phyloP scores from a whole-genome alignment of 2,329 filamentous ascomycete genomes.

The Botrytis pseudocinerea region DNA sequence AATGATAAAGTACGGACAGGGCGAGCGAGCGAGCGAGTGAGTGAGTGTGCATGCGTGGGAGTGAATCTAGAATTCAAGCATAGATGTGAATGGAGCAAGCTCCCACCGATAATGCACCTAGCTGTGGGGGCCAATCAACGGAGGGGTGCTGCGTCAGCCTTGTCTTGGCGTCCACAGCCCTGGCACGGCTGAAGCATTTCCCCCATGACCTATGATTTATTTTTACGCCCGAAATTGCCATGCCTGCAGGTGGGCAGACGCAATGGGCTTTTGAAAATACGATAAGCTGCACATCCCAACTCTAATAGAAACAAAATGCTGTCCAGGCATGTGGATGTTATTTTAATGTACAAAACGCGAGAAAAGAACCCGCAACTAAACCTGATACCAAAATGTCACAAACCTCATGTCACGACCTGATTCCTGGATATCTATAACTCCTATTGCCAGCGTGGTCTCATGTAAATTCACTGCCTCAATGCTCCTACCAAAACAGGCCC shows the following conservation, averaged over 20 bases:
- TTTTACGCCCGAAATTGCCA: not conserved
- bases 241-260: not conserved
- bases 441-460: not conserved
- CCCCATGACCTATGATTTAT: not conserved
- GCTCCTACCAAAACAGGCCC: not conserved
- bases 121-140: not conserved
- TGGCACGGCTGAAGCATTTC: not conserved
- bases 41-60: not conserved
- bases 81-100: not conserved
- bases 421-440: slow-evolving; percentile 8
- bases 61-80: slow-evolving; percentile 12
- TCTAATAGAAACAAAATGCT: not conserved
- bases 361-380: not conserved
- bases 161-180: not conserved
- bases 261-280: not conserved
- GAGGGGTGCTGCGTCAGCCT: not conserved
- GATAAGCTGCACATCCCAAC: not conserved
- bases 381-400: not conserved
- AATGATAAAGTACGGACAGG: not conserved
- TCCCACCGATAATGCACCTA: slow-evolving; percentile 4
- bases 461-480: not conserved
- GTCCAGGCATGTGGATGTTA: not conserved
- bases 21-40: not conserved
- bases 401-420: slow-evolving; percentile 1
- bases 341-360: not conserved